These are phyloP conservation scores for Pleurotus sapidus DNA, from an alignment of 768 basidiomycete genomes.

Conservation along the genomic window DNA sequence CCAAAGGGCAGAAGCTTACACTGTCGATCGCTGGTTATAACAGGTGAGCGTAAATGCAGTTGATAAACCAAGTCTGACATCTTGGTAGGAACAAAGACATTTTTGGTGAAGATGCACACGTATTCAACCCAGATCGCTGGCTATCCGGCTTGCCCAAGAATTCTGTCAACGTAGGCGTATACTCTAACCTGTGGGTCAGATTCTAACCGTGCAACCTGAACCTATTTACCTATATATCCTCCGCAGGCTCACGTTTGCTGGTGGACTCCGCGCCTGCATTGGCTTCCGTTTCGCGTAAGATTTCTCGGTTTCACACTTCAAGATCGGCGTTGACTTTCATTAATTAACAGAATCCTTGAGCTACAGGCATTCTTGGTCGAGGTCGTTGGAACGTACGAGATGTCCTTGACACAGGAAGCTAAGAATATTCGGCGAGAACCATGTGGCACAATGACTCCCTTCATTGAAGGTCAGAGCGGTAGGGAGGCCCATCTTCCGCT, in stretches of 20 bases:
- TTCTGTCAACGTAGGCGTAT: slow-evolving; percentile 41
- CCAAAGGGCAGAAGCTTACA: slow-evolving; percentile 36
- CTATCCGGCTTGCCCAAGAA: slow-evolving; percentile 32
- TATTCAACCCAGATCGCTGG: slow-evolving; percentile 61
- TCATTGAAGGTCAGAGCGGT: slow-evolving; percentile 36
- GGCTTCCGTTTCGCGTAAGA: slow-evolving; percentile 45
- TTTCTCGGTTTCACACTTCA: neutral
- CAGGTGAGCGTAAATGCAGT: neutral
- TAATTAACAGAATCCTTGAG: slow-evolving; percentile 36
- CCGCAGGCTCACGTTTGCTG: slow-evolving; percentile 38
- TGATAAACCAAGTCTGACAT: too few relatives aligned
- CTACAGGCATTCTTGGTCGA: slow-evolving; percentile 60
- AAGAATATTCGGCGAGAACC: slow-evolving; percentile 34
- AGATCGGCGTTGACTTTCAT: neutral
- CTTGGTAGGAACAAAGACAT: slow-evolving; percentile 39
- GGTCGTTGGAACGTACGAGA: slow-evolving; percentile 50
- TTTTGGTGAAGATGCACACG: slow-evolving; percentile 56
- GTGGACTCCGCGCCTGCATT: slow-evolving; percentile 45
- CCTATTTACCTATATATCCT: neutral
- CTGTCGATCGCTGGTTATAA: slow-evolving; percentile 24
- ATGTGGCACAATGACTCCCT: slow-evolving; percentile 37
- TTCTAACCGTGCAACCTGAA: neutral
- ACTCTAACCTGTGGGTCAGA: slow-evolving; percentile 36
- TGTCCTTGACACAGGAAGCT: slow-evolving; percentile 35
- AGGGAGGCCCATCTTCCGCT: slow-evolving; percentile 42